These are phyloP conservation scores for Backusella westeae DNA, from an alignment of 192 early-diverging fungal species.

Conservation along the genomic window DNA sequence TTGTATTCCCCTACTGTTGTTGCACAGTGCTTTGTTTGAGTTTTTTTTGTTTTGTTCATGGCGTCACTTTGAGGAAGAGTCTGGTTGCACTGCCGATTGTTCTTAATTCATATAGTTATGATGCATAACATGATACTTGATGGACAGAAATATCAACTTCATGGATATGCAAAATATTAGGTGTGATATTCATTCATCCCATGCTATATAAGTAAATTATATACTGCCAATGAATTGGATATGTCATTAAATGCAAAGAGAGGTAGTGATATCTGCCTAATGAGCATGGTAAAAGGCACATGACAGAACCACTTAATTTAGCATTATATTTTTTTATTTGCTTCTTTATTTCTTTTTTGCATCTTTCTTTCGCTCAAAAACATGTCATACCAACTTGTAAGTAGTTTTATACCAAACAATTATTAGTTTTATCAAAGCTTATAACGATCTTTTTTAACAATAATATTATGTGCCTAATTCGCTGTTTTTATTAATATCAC, in stretches of 20 bases:
- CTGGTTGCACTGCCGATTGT: neutral
- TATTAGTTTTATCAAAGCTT: neutral
- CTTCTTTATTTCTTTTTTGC: neutral
- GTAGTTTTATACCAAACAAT: neutral
- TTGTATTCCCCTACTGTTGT: neutral
- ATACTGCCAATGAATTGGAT: neutral
- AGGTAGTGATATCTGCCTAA: neutral
- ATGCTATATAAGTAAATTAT: neutral
- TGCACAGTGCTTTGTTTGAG: neutral
- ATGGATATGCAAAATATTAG: neutral
- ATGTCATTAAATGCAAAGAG: neutral
- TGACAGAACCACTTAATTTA: neutral
- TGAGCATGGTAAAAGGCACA: neutral
- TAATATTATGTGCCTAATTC: neutral
- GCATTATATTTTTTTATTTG: neutral
- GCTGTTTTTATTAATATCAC: neutral
- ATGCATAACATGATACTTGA: no score
- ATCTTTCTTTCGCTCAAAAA: neutral
- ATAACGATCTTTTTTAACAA: neutral
- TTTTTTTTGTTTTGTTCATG: neutral
- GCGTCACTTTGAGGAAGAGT: neutral
- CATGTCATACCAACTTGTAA: constrained; percentile 4
- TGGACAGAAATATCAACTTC: no score
- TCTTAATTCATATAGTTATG: neutral
- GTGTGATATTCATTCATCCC: neutral